Percentiles rank a stretch among this genome's conserved stretches.
phyloP scores from a whole-genome alignment of 164 flowering plant genomes.

The Magnolia changhungtana region DNA sequence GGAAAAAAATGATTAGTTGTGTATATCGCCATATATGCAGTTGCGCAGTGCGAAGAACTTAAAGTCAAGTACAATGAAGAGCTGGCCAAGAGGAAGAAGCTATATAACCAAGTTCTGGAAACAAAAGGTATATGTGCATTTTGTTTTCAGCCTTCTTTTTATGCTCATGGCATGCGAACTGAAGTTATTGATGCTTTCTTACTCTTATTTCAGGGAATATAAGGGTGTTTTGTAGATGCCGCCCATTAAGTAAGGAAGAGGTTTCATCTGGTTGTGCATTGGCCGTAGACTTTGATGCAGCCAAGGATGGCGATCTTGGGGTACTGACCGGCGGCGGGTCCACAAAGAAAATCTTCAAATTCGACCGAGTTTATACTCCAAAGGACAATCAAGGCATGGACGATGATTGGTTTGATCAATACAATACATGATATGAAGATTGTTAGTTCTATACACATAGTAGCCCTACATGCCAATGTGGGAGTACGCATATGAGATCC shows the following conservation, averaged over 20 bases:
- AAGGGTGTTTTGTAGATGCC: constrained; percentile 90
- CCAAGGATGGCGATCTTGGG: constrained; percentile 84
- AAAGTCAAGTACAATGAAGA: constrained; percentile 74
- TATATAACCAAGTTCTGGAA: constrained; percentile 68
- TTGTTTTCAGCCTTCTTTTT: background rate
- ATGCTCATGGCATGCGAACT: background rate
- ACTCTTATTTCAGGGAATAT: constrained; percentile 54
- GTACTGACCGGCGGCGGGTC: constrained; percentile 40
- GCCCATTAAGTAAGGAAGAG: constrained; percentile 71
- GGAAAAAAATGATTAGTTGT: too few species aligned
- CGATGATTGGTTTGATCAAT: too few species aligned
- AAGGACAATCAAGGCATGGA: constrained; percentile 72
- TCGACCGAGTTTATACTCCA: constrained; percentile 80
- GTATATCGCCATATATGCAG: constrained; percentile 27
- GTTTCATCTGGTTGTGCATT: constrained; percentile 40
- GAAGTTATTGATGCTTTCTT: background rate
- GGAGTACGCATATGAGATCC: too few species aligned
- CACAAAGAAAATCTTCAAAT: constrained; percentile 62
- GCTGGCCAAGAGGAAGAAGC: constrained; percentile 67
- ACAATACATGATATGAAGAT: too few species aligned
- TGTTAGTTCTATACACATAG: too few species aligned
- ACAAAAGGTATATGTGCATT: constrained; percentile 56
- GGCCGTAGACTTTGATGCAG: constrained; percentile 68
- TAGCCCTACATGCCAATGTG: too few species aligned
- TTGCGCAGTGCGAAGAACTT: constrained; percentile 82